Evolutionary conservation across 2,329 filamentous ascomycete genomes (phyloP), one percentile per base, ranked within the genome.

Genomic region (Ophiobolus disseminans): DNA sequence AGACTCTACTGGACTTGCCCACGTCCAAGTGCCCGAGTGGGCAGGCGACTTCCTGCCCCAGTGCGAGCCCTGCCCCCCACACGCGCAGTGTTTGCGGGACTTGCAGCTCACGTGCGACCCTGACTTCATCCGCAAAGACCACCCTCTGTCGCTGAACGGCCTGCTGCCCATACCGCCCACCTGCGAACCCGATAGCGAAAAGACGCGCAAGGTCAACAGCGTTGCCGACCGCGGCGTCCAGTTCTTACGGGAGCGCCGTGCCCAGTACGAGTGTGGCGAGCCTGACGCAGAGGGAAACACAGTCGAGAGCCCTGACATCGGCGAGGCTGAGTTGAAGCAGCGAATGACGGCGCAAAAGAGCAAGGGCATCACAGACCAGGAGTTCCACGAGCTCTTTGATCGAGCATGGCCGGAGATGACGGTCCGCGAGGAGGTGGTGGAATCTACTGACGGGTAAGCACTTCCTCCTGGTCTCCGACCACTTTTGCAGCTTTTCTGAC

Each of bases 181-280:
- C 4, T 99, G 94, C 73, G 93, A 97, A 74, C 89, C 94, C 0
- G 95, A 99, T 72, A 91, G 91, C 52, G 91, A 95, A 65, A 97
- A 96, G 73, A 90, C 88, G 6, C 86, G 90, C 30, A 88, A 89
- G 14, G 88, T 97, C 39, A 90, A 93, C 65, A 85, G 87, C 16
- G 91, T 99, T 13, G 91, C 92, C 6, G 88, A 97, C 69, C 89
- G 87, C 70, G 91, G 90, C 1, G 83, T 97, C 3, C 91, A 96
- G 63, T 88, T 92, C 62, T 82, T 99, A 39, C 84, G 94, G 44
- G 86, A 96, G 59, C 86, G 90, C 31, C 86, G 90, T 50, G 94
- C 94, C 45, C 87, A 91, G 64, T 97, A 86, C 65, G 94, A 99
- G 76, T 99, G 94, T 64, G 90, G 92, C 14, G 87, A 90, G 51